Percentiles rank a stretch among this genome's conserved stretches.
Conservation (phyloP, 805 yeast species). For the Kluyveromyces starmeri region DNA sequence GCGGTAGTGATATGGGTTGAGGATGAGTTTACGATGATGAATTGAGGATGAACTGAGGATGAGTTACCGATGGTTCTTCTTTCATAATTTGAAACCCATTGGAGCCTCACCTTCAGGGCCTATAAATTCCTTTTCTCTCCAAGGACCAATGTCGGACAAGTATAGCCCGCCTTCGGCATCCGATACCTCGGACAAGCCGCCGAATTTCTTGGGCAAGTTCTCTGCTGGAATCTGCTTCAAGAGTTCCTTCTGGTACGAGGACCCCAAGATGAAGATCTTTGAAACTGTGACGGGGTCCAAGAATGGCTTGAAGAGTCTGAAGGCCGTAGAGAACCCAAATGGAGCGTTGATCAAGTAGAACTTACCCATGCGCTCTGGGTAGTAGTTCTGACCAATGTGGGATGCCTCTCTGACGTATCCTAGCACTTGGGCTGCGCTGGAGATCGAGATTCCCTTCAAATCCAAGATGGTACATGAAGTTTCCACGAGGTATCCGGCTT, state of each 20-base stretch:
- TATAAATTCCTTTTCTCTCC: slow-evolving; percentile 83
- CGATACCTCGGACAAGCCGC: slow-evolving; percentile 64
- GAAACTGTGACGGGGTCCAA: slow-evolving; percentile 96
- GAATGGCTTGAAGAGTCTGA: slow-evolving; percentile 84
- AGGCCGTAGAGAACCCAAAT: slow-evolving; percentile 92
- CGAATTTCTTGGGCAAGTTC: slow-evolving; percentile 85
- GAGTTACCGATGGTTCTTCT: too few relatives aligned
- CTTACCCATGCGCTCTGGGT: slow-evolving; percentile 99
- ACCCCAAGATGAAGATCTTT: slow-evolving; percentile 82
- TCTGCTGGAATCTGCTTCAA: slow-evolving; percentile 88
- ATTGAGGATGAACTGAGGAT: too few relatives aligned
- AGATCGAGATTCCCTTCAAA: slow-evolving; percentile 84
- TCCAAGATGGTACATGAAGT: slow-evolving; percentile 96
- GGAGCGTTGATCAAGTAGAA: slow-evolving; percentile 95
- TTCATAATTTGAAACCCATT: slow-evolving; percentile 31
- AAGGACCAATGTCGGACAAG: slow-evolving; percentile 89
- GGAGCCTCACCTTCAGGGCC: slow-evolving; percentile 98
- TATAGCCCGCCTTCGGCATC: slow-evolving; percentile 73
- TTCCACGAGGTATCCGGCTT: slow-evolving; percentile 69
- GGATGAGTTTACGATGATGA: too few relatives aligned
- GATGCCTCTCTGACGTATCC: slow-evolving; percentile 90
- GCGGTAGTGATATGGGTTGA: too few relatives aligned
- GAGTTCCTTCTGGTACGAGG: slow-evolving; percentile 70
- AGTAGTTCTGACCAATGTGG: slow-evolving; percentile 88
- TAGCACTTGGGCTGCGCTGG: slow-evolving; percentile 76